Percentiles rank a stretch among this genome's conserved stretches.
phyloP scores from a whole-genome alignment of 169 alveolate genomes.

The Plasmodium gonderi region DNA sequence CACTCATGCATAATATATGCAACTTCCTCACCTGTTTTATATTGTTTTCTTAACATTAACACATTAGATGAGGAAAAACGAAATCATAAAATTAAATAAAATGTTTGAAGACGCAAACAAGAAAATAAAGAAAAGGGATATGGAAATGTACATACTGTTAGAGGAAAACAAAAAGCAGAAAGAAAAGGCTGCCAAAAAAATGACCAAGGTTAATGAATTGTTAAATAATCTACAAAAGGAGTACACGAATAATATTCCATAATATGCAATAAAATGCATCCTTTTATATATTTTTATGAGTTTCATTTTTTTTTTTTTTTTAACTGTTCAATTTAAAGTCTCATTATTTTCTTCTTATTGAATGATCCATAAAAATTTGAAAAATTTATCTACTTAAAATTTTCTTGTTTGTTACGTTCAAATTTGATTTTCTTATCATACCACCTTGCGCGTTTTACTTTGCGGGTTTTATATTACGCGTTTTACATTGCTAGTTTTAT shows the following conservation, averaged over 20 bases:
- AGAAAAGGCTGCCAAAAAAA: conserved; percentile 75
- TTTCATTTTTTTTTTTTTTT: not conserved
- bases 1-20: not conserved
- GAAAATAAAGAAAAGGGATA: conserved; percentile 68
- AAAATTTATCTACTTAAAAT: not conserved
- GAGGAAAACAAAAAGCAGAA: conserved; percentile 74
- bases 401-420: not conserved
- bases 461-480: not conserved
- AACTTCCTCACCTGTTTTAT: not conserved
- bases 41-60: not conserved
- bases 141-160: conserved; percentile 71
- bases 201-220: conserved; percentile 65
- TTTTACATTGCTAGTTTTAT: not conserved
- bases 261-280: not conserved
- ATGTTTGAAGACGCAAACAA: conserved; percentile 64
- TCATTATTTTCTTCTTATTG: not conserved
- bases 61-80: conserved; percentile 22
- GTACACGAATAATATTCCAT: conserved; percentile 59
- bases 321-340: not conserved
- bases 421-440: too few species aligned
- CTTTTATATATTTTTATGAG: not conserved
- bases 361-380: not conserved
- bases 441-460: not conserved
- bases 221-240: conserved; percentile 63
- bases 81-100: conserved; percentile 59